A percentile compares a stretch with the other conserved stretches of the same genome.
phyloP scores from a whole-genome alignment of 129 eudicot species.

The Helianthus tuberosus region DNA sequence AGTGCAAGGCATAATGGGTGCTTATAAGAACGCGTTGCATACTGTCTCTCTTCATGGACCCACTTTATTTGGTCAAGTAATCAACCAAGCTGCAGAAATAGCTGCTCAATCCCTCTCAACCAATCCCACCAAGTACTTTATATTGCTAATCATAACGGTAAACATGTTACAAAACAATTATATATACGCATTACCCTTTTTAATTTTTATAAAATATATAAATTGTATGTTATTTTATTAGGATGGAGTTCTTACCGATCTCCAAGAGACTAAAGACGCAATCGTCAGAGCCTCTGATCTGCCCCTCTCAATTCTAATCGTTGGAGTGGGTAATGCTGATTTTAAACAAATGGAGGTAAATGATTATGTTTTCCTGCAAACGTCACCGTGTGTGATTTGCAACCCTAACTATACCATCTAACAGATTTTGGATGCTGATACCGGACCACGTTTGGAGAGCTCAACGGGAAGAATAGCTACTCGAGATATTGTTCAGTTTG shows the following conservation, averaged over 20 bases:
- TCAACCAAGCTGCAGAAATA: slow-evolving; percentile 82
- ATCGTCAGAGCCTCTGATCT: slow-evolving; percentile 87
- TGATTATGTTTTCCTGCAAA: neutral
- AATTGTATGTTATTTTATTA: slow-evolving; percentile 25
- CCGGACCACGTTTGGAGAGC: slow-evolving; percentile 78
- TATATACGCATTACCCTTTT: neutral
- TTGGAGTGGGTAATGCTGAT: slow-evolving; percentile 95
- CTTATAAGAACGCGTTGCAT: slow-evolving; percentile 66
- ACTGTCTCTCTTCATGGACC: slow-evolving; percentile 78
- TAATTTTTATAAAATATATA: neutral
- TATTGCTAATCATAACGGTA: slow-evolving; percentile 94
- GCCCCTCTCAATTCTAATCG: slow-evolving; percentile 85
- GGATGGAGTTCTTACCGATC: slow-evolving; percentile 94
- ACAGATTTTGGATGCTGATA: slow-evolving; percentile 94
- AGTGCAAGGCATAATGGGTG: slow-evolving; percentile 85
- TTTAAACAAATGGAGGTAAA: slow-evolving; percentile 87
- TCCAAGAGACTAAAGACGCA: slow-evolving; percentile 88
- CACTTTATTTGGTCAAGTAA: slow-evolving; percentile 78
- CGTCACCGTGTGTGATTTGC: slow-evolving; percentile 9
- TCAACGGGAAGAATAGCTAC: slow-evolving; percentile 92
- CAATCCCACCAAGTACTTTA: slow-evolving; percentile 62
- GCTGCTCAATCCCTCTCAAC: slow-evolving; percentile 68
- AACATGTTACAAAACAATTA: neutral
- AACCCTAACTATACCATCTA: neutral
- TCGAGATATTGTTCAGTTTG: slow-evolving; percentile 66